These are phyloP conservation scores for Globisporangium recalcitrans DNA, from an alignment of 352 stramenopile genomes.

Conservation along the genomic window DNA sequence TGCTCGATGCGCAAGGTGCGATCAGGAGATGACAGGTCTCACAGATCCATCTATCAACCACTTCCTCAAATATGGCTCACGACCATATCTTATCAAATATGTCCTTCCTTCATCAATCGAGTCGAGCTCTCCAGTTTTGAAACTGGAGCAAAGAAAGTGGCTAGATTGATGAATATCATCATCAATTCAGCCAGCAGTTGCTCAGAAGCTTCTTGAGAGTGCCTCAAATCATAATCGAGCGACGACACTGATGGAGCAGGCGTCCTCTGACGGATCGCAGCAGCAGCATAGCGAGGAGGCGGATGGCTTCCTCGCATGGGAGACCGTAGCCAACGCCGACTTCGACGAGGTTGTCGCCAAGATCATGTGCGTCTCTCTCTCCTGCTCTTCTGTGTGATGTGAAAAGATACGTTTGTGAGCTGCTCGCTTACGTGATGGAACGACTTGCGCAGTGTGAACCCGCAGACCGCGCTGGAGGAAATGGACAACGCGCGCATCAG, in stretches of 20 bases:
- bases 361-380: conserved; percentile 16
- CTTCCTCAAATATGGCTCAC: too few species aligned
- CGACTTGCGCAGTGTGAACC: conserved; percentile 13
- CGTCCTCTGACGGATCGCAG: too few species aligned
- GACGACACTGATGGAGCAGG: neutral
- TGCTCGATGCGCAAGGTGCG: too few species aligned
- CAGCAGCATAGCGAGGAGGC: neutral
- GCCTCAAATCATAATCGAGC: neutral
- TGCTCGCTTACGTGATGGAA: neutral
- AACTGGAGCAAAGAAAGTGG: too few species aligned
- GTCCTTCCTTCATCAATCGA: too few species aligned
- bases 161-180: too few species aligned
- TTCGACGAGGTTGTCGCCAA: conserved; percentile 18
- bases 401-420: neutral
- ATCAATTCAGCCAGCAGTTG: too few species aligned
- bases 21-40: too few species aligned
- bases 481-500: conserved; percentile 11
- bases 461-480: conserved; percentile 1
- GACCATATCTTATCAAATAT: too few species aligned
- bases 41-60: too few species aligned
- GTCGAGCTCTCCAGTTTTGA: too few species aligned
- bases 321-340: conserved; percentile 12
- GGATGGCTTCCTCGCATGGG: neutral
- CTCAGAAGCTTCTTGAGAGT: too few species aligned
- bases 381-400: neutral